A percentile compares a stretch with the other conserved stretches of the same genome.
These are phyloP conservation scores for Coemansia sp. DNA, from an alignment of 371 early-diverging fungal genomes.

Conservation along the genomic window DNA sequence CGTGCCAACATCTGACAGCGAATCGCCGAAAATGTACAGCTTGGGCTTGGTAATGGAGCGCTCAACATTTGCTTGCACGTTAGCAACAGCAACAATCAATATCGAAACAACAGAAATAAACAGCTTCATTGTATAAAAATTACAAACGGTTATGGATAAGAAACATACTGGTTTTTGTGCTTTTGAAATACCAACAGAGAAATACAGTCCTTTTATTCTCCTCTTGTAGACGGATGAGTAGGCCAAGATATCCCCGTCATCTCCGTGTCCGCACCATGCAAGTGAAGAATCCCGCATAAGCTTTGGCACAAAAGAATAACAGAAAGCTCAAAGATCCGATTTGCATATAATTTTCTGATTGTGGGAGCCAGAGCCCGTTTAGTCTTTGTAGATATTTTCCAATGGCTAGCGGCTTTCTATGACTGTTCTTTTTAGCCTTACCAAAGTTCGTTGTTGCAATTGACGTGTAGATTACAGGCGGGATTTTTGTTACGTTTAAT, in stretches of 20 bases:
- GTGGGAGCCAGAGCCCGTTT: background rate
- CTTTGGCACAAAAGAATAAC: background rate
- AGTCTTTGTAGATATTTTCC: background rate
- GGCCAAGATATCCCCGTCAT: background rate
- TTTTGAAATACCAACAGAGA: background rate
- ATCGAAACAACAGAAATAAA: background rate
- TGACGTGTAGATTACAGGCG: background rate
- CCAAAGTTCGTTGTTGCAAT: background rate
- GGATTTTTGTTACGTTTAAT: background rate
- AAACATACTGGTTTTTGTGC: background rate
- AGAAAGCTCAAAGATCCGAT: background rate
- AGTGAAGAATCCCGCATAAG: background rate
- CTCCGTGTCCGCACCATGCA: constrained; percentile 1
- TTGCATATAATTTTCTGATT: background rate
- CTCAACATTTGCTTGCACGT: constrained; percentile 7
- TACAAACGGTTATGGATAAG: background rate
- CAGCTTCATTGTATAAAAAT: constrained; percentile 21
- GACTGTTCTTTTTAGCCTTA: background rate
- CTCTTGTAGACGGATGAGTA: background rate
- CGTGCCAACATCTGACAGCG: constrained; percentile 50
- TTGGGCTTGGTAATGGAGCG: constrained; percentile 14
- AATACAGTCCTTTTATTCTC: background rate
- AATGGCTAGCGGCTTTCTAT: background rate
- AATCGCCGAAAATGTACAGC: constrained; percentile 53
- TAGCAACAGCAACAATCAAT: background rate